Evolutionary conservation across 257 asterid species (phyloP).

Genomic region (Pogostemon cablin): DNA sequence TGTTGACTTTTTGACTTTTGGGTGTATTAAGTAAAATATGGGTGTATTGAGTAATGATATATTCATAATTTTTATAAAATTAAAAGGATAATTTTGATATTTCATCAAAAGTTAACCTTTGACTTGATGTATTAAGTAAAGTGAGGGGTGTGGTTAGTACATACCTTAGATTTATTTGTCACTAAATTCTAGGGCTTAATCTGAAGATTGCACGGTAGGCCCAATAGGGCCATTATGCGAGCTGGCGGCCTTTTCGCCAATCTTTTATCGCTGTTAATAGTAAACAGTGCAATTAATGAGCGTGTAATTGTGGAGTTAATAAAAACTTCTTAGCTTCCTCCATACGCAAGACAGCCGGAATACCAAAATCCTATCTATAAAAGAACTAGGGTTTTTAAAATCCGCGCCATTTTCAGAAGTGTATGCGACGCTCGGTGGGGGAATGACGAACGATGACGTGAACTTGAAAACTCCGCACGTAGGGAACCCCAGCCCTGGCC

Average conservation of each 20-base stretch:
- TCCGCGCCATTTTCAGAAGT: constrained; percentile 53
- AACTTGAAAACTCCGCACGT: constrained; percentile 37
- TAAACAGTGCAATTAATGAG: background rate
- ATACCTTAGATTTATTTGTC: no score
- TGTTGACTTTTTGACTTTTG: no score
- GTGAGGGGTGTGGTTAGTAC: no score
- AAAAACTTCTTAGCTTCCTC: constrained; percentile 36
- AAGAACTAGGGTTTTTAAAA: constrained; percentile 61
- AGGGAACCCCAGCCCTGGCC: constrained; percentile 39
- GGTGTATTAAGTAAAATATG: no score
- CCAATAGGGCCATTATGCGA: background rate
- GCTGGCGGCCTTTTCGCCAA: background rate
- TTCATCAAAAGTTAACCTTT: no score
- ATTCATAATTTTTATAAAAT: no score
- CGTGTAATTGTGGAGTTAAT: background rate
- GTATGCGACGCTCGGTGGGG: constrained; percentile 32
- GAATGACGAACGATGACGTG: constrained; percentile 57
- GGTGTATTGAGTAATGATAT: no score
- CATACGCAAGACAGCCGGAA: constrained; percentile 32
- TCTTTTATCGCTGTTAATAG: background rate
- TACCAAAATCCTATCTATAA: constrained; percentile 23
- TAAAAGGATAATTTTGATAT: no score
- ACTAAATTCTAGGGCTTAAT: background rate
- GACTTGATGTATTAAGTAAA: no score
- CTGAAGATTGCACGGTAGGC: background rate